Base-by-base conservation (phyloP, 202 grass and related monocot genomes). In the Zizania palustris region DNA sequence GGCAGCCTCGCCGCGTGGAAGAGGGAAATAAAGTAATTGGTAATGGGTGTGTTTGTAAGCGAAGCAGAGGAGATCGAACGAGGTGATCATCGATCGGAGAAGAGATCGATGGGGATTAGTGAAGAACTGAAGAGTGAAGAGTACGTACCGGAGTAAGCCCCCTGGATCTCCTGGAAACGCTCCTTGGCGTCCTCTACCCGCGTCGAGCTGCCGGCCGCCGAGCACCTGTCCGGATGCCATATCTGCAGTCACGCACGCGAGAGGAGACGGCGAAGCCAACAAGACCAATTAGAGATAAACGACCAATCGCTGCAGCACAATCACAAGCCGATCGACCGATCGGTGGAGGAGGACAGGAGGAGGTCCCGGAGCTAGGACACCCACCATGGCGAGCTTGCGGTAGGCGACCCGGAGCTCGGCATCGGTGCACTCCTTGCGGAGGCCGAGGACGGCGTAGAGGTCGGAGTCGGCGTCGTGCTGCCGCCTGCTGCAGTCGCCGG, bases 171-270 rank as follows among this genome's bases (percentile, higher is more conserved):
- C 69, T 97, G 94, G 84, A 97, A 93, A 33, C 86, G 86, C 76
- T 92, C 84, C 88, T 97, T 97, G 58, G 91, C 91, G 77, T 93
- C 89, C 67, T 86, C 48, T 14, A 84, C 61, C 84, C 73, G 54
- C 78, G 75, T 35, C 36, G 81, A 64, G 69, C 79, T 88, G 38
- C 86, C 84, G 18, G 91, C 90, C 49, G 87, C 86, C 37, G 84
- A 74, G 82, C 88, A 90, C 81, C 82, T 69, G 86, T 97, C 94
- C 12, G 94, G 94, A 70, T 97, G 94, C 94, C 94, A 97, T 84
- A 53, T 90, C 94, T 97, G 84, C 59, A 0, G 19, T 34, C 46
- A 35, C 49, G 14, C 49, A 12, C 11, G 3, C 45, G 45, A 16
- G 51, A 54, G 51, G 16, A 53, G 33, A 61, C 4, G 28, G 3